Evolutionary conservation across 805 yeast species (phyloP), one percentile per base, ranked within the genome.

Genomic region (Candida ortonii): DNA sequence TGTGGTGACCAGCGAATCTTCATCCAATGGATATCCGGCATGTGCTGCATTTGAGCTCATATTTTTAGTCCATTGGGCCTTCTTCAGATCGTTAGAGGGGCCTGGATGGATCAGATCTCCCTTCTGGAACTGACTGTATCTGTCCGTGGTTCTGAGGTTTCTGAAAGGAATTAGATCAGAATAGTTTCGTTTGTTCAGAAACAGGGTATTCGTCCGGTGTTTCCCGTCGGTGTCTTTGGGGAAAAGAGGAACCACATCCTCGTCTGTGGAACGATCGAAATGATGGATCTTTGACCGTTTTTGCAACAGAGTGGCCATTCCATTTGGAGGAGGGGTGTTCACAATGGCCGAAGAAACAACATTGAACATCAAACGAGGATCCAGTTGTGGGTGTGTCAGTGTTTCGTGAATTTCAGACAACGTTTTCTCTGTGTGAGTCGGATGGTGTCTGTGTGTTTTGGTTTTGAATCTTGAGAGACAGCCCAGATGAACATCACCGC

Each of bases 401-500:
- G 73, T 60, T 12, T 64, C 53, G 11, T 58, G 53, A 41, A 73
- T 71, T 5, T 59, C 52, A 12, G 65, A 59, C n/a, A 57, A 53
- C 26, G 61, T 49, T 16, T 59, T 55, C 3, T 53, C 57, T 2
- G 61, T 45, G 18, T 56, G 45, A 25, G 62, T 51, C 13, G 66
- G 44, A 46, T 70, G 70, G 30, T 66, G 69, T 37, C 62, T 57
- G 51, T 71, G 74, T 32, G 67, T 44, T 48, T 73, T 71, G 6
- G 87, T 61, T 50, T 73, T 73, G 61, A 90, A 73, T 47, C 95
- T 67, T 9, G 96, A 94, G 38, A 89, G 61, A 28, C 89, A 83
- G 36, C 93, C 81, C 46, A 90, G 67, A 61, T 93, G 98, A 26
- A 93, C 97, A 55, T 90, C 98, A 19, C 98, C 98, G 10, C 89